Evolutionary conservation across 1,139 yeast species (phyloP), one percentile per base, ranked within the genome.

Genomic region (Wickerhamomyces sp.): DNA sequence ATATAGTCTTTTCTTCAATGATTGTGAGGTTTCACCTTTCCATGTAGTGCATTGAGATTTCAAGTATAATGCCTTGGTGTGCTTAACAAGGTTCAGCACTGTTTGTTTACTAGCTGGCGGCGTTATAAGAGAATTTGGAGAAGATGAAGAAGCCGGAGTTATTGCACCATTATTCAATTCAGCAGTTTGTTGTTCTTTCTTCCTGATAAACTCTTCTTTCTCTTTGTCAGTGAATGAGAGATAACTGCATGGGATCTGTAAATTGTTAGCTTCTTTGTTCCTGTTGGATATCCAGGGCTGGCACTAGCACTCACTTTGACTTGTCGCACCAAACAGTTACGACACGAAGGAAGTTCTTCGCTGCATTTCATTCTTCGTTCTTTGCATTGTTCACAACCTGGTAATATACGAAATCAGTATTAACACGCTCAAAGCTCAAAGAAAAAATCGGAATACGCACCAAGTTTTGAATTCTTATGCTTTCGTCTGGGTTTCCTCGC

Each of bases 291-390:
- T 16, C 18, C 2, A 14, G 12, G n/a, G 9, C 3, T 7, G 9
- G 15, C 4, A 12, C 3, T 9, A n/a, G 24, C 9, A 41, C 49
- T 22, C 25, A 46, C 50, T 17, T 47, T 51, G 22, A 49, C 50
- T 18, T 46, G 54, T 18, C 57, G 52, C 25, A 48, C 51, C 7
- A 44, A 37, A 29, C 57, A 53, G 35, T 53, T 52, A 20, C 45
- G 36, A 31, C 57, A 53, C 35, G 51, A 51, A 1, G 57, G 57
- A 1, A 53, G 41, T 14, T 45, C 50, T 18, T 52, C 54, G 21
- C 46, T 46, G 21, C 57, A 53, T 24, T 53, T 53, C 51, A 53
- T 52, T 28, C 56, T 43, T 39, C 57, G 41, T 28, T 52, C 52
- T 29, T 53, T 53, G 17, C 57, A 53, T 28, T 53, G 57, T 1